phyloP scores from a whole-genome alignment of 352 stramenopile species.

The Globisporangium orthogonon region DNA sequence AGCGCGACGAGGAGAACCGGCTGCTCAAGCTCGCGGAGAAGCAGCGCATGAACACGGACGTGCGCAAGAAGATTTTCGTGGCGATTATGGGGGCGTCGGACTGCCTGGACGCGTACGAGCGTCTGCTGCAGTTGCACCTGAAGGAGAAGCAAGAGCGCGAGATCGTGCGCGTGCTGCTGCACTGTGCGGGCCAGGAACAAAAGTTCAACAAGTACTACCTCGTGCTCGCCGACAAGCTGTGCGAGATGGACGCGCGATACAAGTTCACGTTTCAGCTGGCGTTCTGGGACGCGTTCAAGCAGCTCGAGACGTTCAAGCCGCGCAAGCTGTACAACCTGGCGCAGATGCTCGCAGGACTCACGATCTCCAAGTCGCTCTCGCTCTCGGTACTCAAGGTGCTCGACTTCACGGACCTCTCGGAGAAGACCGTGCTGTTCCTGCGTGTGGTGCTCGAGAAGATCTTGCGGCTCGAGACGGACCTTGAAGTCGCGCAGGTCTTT shows the following conservation, averaged over 20 bases:
- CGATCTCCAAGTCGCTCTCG: conserved; percentile 52
- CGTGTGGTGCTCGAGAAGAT: conserved; percentile 74
- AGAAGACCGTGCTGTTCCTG: conserved; percentile 87
- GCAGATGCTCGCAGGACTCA: conserved; percentile 78
- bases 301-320: conserved; percentile 70
- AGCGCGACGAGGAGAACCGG: conserved; percentile 41
- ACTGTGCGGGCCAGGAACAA: conserved; percentile 85
- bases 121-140: conserved; percentile 86
- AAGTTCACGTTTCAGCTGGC: conserved; percentile 96
- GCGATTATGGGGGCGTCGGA: conserved; percentile 95
- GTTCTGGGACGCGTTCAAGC: conserved; percentile 97
- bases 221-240: conserved; percentile 90
- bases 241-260: conserved; percentile 91
- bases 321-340: conserved; percentile 89
- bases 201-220: conserved; percentile 96
- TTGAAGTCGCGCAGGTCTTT: conserved; percentile 67
- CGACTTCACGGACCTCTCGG: conserved; percentile 87
- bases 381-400: conserved; percentile 90
- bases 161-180: conserved; percentile 92
- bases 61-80: conserved; percentile 94
- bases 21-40: conserved; percentile 91
- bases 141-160: conserved; percentile 92
- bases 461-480: conserved; percentile 56
- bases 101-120: conserved; percentile 95
- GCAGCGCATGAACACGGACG: conserved; percentile 97